These are phyloP conservation scores for Rhinocladiella similis DNA, from an alignment of 2,329 filamentous ascomycete genomes.

Conservation along the genomic window DNA sequence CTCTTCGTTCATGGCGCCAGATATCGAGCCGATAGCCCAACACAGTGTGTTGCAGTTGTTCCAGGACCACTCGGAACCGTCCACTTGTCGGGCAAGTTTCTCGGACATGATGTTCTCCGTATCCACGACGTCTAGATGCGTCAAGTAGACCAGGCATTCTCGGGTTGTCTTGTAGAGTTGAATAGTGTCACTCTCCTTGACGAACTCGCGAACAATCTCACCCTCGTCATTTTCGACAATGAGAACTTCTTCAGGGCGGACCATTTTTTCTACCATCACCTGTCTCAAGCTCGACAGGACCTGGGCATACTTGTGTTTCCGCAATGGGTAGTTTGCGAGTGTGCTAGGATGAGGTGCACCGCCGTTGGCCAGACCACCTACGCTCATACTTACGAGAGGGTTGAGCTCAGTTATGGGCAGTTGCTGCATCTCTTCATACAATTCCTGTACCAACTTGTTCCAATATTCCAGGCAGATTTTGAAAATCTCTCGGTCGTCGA, in stretches of 20 bases:
- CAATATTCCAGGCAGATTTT: slow-evolving; percentile 99
- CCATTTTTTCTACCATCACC: slow-evolving; percentile 99
- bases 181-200: slow-evolving; percentile 98
- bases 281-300: slow-evolving; percentile 90
- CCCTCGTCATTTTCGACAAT: slow-evolving; percentile 99
- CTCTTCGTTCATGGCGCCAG: slow-evolving; percentile 98
- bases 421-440: slow-evolving; percentile 98
- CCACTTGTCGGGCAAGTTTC: slow-evolving; percentile 92
- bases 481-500: slow-evolving; percentile 98
- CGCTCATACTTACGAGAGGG: slow-evolving; percentile 77
- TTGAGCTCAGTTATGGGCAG: slow-evolving; percentile 92
- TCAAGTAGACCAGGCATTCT: slow-evolving; percentile 95
- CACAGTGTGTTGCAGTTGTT: slow-evolving; percentile 99
- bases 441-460: slow-evolving; percentile 95
- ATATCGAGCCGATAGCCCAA: slow-evolving; percentile 99
- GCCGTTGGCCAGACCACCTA: slow-evolving; percentile 69
- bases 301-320: slow-evolving; percentile 97
- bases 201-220: slow-evolving; percentile 97
- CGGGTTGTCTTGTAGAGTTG: slow-evolving; percentile 99
- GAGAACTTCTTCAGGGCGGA: slow-evolving; percentile 92
- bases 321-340: slow-evolving; percentile 86
- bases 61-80: slow-evolving; percentile 97
- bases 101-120: slow-evolving; percentile 99
- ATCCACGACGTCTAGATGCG: slow-evolving; percentile 94
- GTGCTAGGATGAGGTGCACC: slow-evolving; percentile 82